phyloP scores from a whole-genome alignment of 1,284 basidiomycete genomes.

The Mycena sp. region DNA sequence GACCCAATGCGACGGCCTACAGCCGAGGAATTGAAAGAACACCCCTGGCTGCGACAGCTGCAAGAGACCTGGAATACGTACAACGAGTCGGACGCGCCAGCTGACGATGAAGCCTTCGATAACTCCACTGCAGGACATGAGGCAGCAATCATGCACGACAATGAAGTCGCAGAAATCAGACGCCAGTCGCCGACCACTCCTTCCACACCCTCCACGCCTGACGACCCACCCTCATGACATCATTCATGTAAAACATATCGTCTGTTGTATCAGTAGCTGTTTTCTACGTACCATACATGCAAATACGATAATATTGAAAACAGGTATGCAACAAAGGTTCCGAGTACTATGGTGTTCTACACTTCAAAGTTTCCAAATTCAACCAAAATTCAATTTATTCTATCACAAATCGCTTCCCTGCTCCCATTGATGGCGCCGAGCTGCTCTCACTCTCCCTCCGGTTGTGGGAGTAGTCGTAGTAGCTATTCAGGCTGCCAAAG shows the following conservation, averaged over 20 bases:
- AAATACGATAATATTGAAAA: constrained; percentile 20
- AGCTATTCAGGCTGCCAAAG: constrained; percentile 34
- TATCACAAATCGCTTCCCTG: constrained; percentile 30
- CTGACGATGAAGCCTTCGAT: constrained; percentile 58
- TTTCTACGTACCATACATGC: constrained; percentile 15
- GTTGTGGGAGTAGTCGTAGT: constrained; percentile 34
- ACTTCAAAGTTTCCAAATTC: constrained; percentile 15
- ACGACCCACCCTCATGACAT: constrained; percentile 33
- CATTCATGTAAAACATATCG: constrained; percentile 19
- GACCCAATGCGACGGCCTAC: constrained; percentile 88
- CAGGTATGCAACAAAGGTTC: constrained; percentile 5
- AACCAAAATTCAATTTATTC: constrained; percentile 16
- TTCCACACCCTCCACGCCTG: constrained; percentile 11
- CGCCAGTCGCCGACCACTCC: constrained; percentile 49
- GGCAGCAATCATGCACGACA: constrained; percentile 65
- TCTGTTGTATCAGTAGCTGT: constrained; percentile 28
- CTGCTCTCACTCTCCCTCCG: constrained; percentile 28
- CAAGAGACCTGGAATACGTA: constrained; percentile 73
- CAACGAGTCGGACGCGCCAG: constrained; percentile 69
- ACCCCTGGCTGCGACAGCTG: constrained; percentile 92
- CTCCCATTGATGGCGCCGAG: constrained; percentile 7
- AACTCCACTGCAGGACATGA: constrained; percentile 63
- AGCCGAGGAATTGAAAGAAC: constrained; percentile 86
- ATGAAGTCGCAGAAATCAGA: constrained; percentile 65
- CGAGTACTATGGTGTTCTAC: constrained; percentile 17